Conservation (phyloP, 2,329 filamentous ascomycete genomes). For the Claviceps sorghi region DNA sequence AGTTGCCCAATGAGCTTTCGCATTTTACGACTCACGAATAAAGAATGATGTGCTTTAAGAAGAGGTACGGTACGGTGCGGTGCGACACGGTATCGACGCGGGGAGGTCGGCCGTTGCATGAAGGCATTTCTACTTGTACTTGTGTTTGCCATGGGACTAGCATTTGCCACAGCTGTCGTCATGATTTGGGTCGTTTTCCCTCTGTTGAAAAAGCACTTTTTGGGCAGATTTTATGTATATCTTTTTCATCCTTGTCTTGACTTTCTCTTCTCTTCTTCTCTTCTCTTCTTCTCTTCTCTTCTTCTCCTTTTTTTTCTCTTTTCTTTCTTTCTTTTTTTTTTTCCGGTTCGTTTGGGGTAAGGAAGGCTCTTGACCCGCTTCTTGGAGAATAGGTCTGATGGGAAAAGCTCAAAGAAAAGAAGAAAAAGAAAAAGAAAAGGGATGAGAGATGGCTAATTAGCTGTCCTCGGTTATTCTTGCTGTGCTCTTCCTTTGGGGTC, state of each 20-base stretch:
- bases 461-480: too few relatives aligned
- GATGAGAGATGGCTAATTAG: too few relatives aligned
- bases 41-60: background rate
- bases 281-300: background rate
- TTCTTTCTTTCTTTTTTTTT: background rate
- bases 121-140: background rate
- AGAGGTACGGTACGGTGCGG: background rate
- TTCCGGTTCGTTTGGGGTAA: background rate
- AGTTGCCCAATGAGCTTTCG: conserved; percentile 3
- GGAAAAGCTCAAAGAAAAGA: too few relatives aligned
- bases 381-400: too few relatives aligned
- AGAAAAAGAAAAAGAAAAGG: too few relatives aligned
- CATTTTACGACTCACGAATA: conserved; percentile 3
- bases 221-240: too few relatives aligned
- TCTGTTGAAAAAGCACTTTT: background rate
- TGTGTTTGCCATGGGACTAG: conserved; percentile 9
- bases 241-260: background rate
- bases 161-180: background rate
- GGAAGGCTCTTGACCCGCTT: background rate
- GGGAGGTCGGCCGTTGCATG: background rate
- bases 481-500: too few relatives aligned
- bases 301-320: background rate
- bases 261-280: background rate
- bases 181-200: background rate
- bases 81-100: background rate